A percentile compares a stretch with the other conserved stretches of the same genome.
These are phyloP conservation scores for Tetrastigma voinierianum DNA, from an alignment of 164 flowering plant genomes.

Conservation along the genomic window DNA sequence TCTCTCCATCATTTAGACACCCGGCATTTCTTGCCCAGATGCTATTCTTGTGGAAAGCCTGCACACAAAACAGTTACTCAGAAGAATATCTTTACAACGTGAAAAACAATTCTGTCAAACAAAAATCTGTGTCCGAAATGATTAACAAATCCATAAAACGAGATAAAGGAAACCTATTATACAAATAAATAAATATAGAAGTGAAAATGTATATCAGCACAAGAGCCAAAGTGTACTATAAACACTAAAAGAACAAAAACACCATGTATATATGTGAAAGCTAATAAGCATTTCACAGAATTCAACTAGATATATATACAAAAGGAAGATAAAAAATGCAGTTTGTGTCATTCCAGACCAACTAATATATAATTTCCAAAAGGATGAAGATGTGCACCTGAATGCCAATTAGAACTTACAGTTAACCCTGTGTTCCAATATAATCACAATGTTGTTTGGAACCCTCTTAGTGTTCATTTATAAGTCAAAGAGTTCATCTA, in stretches of 20 bases:
- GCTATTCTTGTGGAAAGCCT: constrained; percentile 42
- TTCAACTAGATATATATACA: background rate
- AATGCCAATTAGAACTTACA: background rate
- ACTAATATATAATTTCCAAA: background rate
- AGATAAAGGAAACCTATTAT: background rate
- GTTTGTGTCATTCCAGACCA: background rate
- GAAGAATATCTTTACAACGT: background rate
- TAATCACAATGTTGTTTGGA: too few relatives aligned
- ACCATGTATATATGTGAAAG: background rate
- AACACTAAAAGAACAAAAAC: background rate
- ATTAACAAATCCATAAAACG: background rate
- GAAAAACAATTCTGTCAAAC: background rate
- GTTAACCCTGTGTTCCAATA: too few relatives aligned
- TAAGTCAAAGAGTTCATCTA: too few relatives aligned
- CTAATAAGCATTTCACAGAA: background rate
- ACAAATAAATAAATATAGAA: too few relatives aligned
- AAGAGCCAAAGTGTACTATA: background rate
- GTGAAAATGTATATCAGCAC: too few relatives aligned
- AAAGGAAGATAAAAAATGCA: background rate
- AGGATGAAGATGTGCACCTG: background rate
- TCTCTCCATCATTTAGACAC: constrained; percentile 33
- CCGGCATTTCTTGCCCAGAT: constrained; percentile 33
- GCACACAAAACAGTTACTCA: background rate
- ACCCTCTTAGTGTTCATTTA: too few relatives aligned
- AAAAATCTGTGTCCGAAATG: background rate